Percentiles rank a stretch among this genome's conserved stretches.
Conservation (phyloP, 2,329 filamentous ascomycete species). For the Exophiala oligosperma region DNA sequence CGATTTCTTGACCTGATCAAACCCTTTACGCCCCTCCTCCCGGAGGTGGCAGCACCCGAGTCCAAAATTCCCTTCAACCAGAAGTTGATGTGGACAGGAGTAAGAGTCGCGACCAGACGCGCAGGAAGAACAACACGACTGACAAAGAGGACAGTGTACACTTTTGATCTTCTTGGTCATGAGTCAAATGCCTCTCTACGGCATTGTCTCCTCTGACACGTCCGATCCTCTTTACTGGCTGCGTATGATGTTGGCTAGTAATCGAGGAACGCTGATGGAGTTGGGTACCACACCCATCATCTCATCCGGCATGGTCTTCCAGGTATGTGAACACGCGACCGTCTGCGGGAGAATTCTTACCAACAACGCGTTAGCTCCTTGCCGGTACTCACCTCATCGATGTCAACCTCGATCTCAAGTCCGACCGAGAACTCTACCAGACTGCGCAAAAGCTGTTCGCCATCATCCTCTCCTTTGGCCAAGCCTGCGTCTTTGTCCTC, state of each 20-base stretch:
- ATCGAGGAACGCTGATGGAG: conserved; percentile 94
- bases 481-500: conserved; percentile 97
- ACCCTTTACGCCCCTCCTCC: conserved; percentile 98
- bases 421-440: conserved; percentile 99
- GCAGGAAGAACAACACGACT: conserved; percentile 11
- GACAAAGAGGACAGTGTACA: conserved; percentile 59
- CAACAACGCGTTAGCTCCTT: conserved; percentile 62
- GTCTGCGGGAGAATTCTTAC: background rate
- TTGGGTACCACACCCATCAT: conserved; percentile 98
- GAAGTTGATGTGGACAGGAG: conserved; percentile 90
- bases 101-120: conserved; percentile 37
- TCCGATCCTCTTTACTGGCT: conserved; percentile 99
- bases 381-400: conserved; percentile 99
- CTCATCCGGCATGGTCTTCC: conserved; percentile 99
- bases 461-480: conserved; percentile 95
- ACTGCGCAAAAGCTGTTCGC: conserved; percentile 98
- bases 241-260: conserved; percentile 99
- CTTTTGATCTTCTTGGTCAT: conserved; percentile 99
- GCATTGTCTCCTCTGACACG: conserved; percentile 97
- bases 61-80: conserved; percentile 99
- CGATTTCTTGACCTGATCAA: conserved; percentile 99
- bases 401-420: conserved; percentile 99
- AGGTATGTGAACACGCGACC: conserved; percentile 49
- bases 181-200: conserved; percentile 99
- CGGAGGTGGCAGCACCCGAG: conserved; percentile 97